Percentiles rank a stretch among this genome's conserved stretches.
Conservation (phyloP, 176 grass and related monocot genomes). For the Dendrocalamus sinicus region DNA sequence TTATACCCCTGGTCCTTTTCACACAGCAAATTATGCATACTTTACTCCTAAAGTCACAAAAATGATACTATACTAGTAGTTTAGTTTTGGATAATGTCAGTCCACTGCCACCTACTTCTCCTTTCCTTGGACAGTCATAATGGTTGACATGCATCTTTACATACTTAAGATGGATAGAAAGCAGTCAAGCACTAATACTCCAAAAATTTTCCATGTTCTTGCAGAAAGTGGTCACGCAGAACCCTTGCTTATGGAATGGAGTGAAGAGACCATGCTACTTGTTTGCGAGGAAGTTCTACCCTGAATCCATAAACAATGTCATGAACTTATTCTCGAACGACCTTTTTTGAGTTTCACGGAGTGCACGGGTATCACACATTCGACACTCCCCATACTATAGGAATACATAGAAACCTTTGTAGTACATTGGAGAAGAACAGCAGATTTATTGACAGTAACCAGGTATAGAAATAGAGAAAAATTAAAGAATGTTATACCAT, state of each 20-base stretch:
- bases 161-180: background rate
- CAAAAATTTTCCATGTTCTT: background rate
- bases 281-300: slow-evolving; percentile 78
- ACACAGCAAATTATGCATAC: background rate
- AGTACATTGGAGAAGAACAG: slow-evolving; percentile 52
- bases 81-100: background rate
- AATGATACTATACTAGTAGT: background rate
- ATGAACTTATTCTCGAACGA: slow-evolving; percentile 61
- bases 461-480: slow-evolving; percentile 23
- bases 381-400: slow-evolving; percentile 1
- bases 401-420: slow-evolving; percentile 46
- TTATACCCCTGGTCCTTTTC: background rate
- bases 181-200: background rate
- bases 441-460: slow-evolving; percentile 41
- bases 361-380: background rate
- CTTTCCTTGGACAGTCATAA: background rate
- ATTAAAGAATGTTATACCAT: too few relatives aligned
- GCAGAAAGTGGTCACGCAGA: slow-evolving; percentile 61
- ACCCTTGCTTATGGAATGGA: slow-evolving; percentile 75
- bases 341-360: slow-evolving; percentile 45
- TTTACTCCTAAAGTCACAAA: background rate
- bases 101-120: background rate
- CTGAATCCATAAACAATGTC: slow-evolving; percentile 65
- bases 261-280: slow-evolving; percentile 68
- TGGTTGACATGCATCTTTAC: background rate